Evolutionary conservation across 768 basidiomycete genomes (phyloP).

Genomic region (Lactarius psammicola): DNA sequence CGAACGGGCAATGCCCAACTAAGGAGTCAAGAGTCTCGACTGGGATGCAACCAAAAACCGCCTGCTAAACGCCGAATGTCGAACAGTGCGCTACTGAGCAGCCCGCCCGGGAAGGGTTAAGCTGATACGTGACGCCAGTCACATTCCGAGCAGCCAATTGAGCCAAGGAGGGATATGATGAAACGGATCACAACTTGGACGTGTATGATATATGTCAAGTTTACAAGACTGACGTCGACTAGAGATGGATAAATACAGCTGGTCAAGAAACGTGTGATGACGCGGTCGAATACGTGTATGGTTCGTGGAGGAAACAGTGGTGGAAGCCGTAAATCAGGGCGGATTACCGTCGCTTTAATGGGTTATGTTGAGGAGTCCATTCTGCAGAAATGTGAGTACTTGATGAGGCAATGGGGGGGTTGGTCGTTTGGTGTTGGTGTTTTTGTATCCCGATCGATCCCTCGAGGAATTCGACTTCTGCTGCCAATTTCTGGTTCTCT

Average conservation of each 20-base stretch:
- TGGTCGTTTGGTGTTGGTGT: conserved; percentile 19
- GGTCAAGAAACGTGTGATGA: conserved; percentile 18
- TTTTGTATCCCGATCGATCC: conserved; percentile 15
- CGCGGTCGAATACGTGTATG: conserved; percentile 14
- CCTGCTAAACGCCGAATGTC: neutral
- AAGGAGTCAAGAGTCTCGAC: neutral
- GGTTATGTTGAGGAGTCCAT: conserved; percentile 19
- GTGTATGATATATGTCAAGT: conserved; percentile 20
- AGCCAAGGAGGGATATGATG: conserved; percentile 6
- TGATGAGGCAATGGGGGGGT: neutral
- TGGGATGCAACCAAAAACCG: neutral
- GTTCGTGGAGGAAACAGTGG: conserved; percentile 4
- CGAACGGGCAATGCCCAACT: neutral
- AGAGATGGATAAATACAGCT: conserved; percentile 26
- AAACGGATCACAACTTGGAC: conserved; percentile 18
- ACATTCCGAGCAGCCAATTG: neutral
- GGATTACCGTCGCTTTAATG: conserved; percentile 23
- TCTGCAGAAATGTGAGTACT: conserved; percentile 12
- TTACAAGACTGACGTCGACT: conserved; percentile 21
- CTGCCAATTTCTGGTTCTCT: conserved; percentile 60
- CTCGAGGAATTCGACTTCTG: conserved; percentile 52
- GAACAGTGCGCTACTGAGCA: neutral
- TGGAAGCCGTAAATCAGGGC: neutral
- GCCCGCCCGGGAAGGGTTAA: neutral
- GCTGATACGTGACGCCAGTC: neutral